Percentiles rank a stretch among this genome's conserved stretches.
Conservation (phyloP, 371 early-diverging fungal species). For the Mucor sp. region DNA sequence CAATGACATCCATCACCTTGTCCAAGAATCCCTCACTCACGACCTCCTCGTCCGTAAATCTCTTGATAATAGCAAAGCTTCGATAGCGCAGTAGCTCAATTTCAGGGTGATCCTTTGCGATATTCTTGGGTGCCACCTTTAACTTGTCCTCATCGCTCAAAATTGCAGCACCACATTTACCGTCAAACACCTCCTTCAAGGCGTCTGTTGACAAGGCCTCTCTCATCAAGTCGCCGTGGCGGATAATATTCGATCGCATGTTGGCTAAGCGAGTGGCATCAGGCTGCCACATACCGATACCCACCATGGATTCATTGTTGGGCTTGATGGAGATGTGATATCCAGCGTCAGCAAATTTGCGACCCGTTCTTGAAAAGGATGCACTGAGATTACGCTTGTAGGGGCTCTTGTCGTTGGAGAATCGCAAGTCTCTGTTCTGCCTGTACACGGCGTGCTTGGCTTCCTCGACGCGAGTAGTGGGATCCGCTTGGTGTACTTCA, state of each 20-base stretch:
- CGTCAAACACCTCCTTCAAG: slow-evolving; percentile 44
- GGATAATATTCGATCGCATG: slow-evolving; percentile 46
- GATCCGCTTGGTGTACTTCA: slow-evolving; percentile 49
- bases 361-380: slow-evolving; percentile 53
- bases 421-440: slow-evolving; percentile 60
- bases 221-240: slow-evolving; percentile 42
- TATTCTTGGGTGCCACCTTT: slow-evolving; percentile 28
- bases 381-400: slow-evolving; percentile 55
- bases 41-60: slow-evolving; percentile 46
- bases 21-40: slow-evolving; percentile 52
- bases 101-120: slow-evolving; percentile 54
- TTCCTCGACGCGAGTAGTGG: slow-evolving; percentile 44
- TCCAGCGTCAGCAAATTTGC: slow-evolving; percentile 49
- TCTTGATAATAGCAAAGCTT: slow-evolving; percentile 44
- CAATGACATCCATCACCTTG: slow-evolving; percentile 43
- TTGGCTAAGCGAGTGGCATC: slow-evolving; percentile 27
- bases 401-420: slow-evolving; percentile 58
- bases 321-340: slow-evolving; percentile 51
- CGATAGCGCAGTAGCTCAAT: slow-evolving; percentile 52
- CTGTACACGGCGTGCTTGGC: slow-evolving; percentile 56
- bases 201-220: slow-evolving; percentile 48
- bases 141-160: slow-evolving; percentile 30
- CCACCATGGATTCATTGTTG: slow-evolving; percentile 38
- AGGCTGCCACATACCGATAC: slow-evolving; percentile 55
- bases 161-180: slow-evolving; percentile 40